phyloP scores from a whole-genome alignment of 495 filamentous ascomycete genomes.

The Hypoxylon intermedium region DNA sequence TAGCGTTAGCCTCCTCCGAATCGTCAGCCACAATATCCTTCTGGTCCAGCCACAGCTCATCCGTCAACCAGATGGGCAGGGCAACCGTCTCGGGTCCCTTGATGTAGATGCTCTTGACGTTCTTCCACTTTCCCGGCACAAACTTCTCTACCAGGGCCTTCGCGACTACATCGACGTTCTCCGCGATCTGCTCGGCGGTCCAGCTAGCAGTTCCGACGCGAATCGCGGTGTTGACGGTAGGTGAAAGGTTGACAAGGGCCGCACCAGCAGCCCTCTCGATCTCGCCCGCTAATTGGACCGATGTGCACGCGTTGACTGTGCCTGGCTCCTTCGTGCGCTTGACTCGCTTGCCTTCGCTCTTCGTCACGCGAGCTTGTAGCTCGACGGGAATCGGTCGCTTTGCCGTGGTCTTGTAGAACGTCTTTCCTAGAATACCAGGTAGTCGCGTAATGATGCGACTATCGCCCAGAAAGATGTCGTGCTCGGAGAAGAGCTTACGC shows the following conservation, averaged over 20 bases:
- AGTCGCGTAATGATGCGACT: constrained; percentile 79
- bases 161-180: constrained; percentile 78
- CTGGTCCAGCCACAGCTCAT: constrained; percentile 87
- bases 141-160: constrained; percentile 74
- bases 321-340: constrained; percentile 59
- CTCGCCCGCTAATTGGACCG: constrained; percentile 37
- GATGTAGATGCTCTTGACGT: constrained; percentile 81
- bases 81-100: constrained; percentile 82
- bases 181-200: constrained; percentile 74
- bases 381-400: constrained; percentile 90
- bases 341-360: constrained; percentile 71
- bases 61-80: constrained; percentile 88
- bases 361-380: constrained; percentile 66
- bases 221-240: constrained; percentile 69
- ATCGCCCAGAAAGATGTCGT: constrained; percentile 88
- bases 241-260: constrained; percentile 75
- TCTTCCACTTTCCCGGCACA: constrained; percentile 83
- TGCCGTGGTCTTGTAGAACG: constrained; percentile 76
- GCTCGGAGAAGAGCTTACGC: constrained; percentile 80
- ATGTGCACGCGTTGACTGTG: constrained; percentile 30
- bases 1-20: constrained; percentile 54
- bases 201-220: constrained; percentile 75
- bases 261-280: constrained; percentile 59
- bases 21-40: constrained; percentile 73
- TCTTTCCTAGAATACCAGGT: constrained; percentile 80